Evolutionary conservation across 257 asterid species (phyloP), one percentile per base, ranked within the genome.

Genomic region (Ilex asprella): DNA sequence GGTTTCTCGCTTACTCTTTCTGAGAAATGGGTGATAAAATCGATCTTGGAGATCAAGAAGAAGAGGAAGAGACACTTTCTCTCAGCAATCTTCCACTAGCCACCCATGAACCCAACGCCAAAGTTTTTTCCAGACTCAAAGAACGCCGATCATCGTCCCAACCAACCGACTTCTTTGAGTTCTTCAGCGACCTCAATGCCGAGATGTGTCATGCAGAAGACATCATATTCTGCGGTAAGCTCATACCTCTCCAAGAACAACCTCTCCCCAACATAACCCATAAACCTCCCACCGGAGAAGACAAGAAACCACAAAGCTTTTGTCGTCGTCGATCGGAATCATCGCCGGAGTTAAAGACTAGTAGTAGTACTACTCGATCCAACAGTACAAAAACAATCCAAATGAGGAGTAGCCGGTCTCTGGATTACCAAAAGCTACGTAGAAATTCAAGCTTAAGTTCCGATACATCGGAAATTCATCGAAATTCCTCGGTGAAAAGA

Each of bases 151-250:
- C 83, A 7, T 62, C 83, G 12, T 77, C 94, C 10, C 83, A 85
- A 21, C 88, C 84, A 1, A 69, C 84, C 2, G 88, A 86, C 3
- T 65, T 76, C 72, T 86, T 86, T 76, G 94, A 86, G 70, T 86
- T 86, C 83, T 75, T 83, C 9, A 69, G 44, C 59, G 73, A 72
- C 27, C 49, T 61, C 61, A 70, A 15, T 49, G 56, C 70, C 31
- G 77, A 76, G 49, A 85, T 83, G 80, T 69, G 83, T 16, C 81
- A 77, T 44, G 90, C 94, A 12, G 94, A 86, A 52, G 94, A 83
- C 73, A 83, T 86, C 1, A 78, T 86, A 58, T 73, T 71, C 69
- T 43, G 83, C 57, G 94, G 94, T 16, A 83, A 75, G 53, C 84
- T 86, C 70, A 56, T 81, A 1, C 81, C 89, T 31, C 76, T 35